These are phyloP conservation scores for Trichoderma koningii DNA, from an alignment of 2,329 filamentous ascomycete genomes.

Conservation along the genomic window DNA sequence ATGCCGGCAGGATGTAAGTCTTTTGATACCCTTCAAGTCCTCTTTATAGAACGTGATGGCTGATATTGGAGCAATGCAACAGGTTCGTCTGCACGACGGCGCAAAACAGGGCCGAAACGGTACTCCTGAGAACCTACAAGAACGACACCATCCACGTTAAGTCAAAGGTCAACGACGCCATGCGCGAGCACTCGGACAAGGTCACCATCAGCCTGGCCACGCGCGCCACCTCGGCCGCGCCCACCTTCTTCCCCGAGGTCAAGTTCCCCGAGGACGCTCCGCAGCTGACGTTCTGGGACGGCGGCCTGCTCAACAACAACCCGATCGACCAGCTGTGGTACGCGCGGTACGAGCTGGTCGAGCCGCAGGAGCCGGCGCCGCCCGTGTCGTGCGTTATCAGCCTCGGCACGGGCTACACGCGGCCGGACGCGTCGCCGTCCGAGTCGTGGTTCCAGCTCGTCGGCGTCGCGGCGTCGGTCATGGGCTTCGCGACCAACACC, in stretches of 20 bases:
- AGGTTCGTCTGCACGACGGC: slow-evolving; percentile 23
- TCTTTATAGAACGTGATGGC: neutral
- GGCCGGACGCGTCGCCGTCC: slow-evolving; percentile 4
- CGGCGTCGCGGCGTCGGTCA: slow-evolving; percentile 14
- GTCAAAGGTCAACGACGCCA: slow-evolving; percentile 14
- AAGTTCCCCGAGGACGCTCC: neutral
- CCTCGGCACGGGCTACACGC: slow-evolving; percentile 11
- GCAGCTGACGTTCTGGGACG: slow-evolving; percentile 20
- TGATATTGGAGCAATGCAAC: no score
- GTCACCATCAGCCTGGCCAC: slow-evolving; percentile 16
- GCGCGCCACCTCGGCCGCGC: slow-evolving; percentile 15
- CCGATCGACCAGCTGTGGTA: slow-evolving; percentile 25
- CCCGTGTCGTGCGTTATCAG: slow-evolving; percentile 14
- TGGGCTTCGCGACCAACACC: slow-evolving; percentile 20
- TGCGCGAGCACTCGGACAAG: slow-evolving; percentile 4
- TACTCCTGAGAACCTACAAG: slow-evolving; percentile 18
- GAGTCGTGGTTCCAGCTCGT: slow-evolving; percentile 18
- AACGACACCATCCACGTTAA: slow-evolving; percentile 12
- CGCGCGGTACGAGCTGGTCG: slow-evolving; percentile 15
- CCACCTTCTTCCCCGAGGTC: slow-evolving; percentile 21
- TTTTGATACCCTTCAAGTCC: neutral
- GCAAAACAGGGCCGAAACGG: slow-evolving; percentile 19
- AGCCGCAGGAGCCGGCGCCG: slow-evolving; percentile 2
- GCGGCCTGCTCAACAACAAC: slow-evolving; percentile 21
- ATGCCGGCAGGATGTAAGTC: slow-evolving; percentile 16